Evolutionary conservation across 371 early-diverging fungal genomes (phyloP), one percentile per base, ranked within the genome.

Genomic region (Apophysomyces ossiformis): DNA sequence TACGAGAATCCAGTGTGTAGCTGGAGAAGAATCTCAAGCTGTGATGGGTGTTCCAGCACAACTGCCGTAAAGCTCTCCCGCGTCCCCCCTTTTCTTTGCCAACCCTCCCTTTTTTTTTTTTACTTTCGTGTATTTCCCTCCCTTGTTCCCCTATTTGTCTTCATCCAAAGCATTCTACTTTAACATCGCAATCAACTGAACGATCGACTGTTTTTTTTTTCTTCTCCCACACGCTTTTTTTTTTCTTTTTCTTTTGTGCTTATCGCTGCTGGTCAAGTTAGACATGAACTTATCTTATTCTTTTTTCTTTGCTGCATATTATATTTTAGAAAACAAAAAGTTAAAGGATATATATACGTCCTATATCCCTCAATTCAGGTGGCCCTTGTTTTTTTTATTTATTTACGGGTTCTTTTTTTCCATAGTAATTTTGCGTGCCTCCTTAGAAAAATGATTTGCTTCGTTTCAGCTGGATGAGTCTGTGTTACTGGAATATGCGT

Each of bases 251-350:
- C 7, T 18, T 50, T 9, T 18, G 16, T 50, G 21, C 54, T 50
- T 50, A 50, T 50, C 54, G 4, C 54, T 50, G 54, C 54, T 50
- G 54, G 54, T 50, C 54, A 50, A 50, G 16, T 21, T 50, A 50
- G 54, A 50, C 54, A 50, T 21, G 16, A 50, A n/a, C 54, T 21
- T 50, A 50, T 4, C 11, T 47, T 47, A 9, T 47, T 50, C 9
- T 9, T n/a, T 21, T 50, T 32, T 50, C 4, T 50, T 47, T 32
- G n/a, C 54, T 50, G 46, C 46, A 45, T 45, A 45, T 45, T 18
- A 45, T 45, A 18, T 45, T 45, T 45, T 45, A 45, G 12, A 43
- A 43, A 43, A n/a, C 7, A 47, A 47, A 47, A 50, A 50, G 32
- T 26, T 26, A 26, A 50, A 50, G 21, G 21, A 8, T 21, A 50